Evolutionary conservation across 176 grass and related monocot genomes (phyloP).

Genomic region (Aegilops sharonensis): DNA sequence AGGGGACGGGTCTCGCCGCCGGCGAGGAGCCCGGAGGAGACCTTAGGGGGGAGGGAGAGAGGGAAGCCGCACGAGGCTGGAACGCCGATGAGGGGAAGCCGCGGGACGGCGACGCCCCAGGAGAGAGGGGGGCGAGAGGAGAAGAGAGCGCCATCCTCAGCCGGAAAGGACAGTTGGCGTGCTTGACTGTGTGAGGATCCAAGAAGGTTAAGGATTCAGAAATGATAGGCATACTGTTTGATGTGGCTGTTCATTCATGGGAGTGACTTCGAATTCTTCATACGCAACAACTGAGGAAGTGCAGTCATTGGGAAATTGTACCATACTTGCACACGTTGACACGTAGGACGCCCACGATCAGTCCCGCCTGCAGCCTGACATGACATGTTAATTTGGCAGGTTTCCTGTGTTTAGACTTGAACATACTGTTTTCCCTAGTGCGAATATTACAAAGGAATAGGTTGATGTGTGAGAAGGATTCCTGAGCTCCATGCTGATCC

Average conservation of each 20-base stretch:
- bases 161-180: neutral
- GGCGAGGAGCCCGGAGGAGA: too few species aligned
- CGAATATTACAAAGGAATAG: neutral
- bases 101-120: too few species aligned
- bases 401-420: neutral
- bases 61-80: too few species aligned
- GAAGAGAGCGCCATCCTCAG: too few species aligned
- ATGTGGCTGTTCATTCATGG: neutral
- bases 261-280: neutral
- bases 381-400: neutral
- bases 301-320: neutral
- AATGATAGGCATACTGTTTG: neutral
- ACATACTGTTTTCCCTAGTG: neutral
- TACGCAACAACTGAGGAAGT: neutral
- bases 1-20: too few species aligned
- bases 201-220: neutral
- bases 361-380: neutral
- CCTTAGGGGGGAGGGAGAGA: too few species aligned
- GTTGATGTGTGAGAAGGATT: neutral
- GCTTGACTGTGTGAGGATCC: neutral
- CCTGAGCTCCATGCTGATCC: neutral
- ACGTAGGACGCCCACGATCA: too few species aligned
- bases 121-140: too few species aligned
- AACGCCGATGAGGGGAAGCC: too few species aligned
- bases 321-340: neutral